These are phyloP conservation scores for Brasenia schreberi DNA, from an alignment of 164 flowering plant genomes.

Conservation along the genomic window DNA sequence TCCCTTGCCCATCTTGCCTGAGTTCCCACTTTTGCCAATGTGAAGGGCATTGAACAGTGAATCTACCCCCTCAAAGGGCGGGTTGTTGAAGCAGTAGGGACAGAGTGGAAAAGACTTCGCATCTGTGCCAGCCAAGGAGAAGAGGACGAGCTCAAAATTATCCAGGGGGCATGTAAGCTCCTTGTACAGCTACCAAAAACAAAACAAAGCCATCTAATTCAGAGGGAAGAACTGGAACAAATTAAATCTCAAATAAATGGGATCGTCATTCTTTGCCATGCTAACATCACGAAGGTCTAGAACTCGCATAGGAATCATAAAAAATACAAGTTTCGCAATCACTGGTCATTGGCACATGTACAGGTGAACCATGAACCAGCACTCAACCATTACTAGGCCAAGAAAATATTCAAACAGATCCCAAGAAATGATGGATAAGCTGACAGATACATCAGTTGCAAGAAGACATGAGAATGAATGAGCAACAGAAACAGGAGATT, in stretches of 20 bases:
- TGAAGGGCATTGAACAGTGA: slow-evolving; percentile 35
- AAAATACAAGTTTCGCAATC: too few species aligned
- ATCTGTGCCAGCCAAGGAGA: slow-evolving; percentile 78
- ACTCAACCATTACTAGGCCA: too few species aligned
- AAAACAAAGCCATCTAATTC: background rate
- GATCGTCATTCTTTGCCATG: too few species aligned
- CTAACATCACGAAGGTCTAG: too few species aligned
- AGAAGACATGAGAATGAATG: background rate
- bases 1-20: slow-evolving; percentile 53
- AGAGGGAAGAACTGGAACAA: background rate
- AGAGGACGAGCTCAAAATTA: slow-evolving; percentile 77
- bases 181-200: slow-evolving; percentile 66
- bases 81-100: slow-evolving; percentile 90
- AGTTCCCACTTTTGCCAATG: slow-evolving; percentile 9
- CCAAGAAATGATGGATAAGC: too few species aligned
- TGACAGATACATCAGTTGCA: background rate
- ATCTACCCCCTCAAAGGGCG: slow-evolving; percentile 87
- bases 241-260: background rate
- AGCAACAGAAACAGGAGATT: background rate
- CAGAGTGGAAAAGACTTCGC: slow-evolving; percentile 87
- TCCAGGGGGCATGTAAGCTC: slow-evolving; percentile 94
- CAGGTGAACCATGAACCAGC: too few species aligned
- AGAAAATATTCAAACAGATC: too few species aligned
- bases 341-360: too few species aligned
- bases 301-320: too few species aligned